Evolutionary conservation across 1,284 basidiomycete genomes (phyloP).

Genomic region (Paramarasmius palmivorus): DNA sequence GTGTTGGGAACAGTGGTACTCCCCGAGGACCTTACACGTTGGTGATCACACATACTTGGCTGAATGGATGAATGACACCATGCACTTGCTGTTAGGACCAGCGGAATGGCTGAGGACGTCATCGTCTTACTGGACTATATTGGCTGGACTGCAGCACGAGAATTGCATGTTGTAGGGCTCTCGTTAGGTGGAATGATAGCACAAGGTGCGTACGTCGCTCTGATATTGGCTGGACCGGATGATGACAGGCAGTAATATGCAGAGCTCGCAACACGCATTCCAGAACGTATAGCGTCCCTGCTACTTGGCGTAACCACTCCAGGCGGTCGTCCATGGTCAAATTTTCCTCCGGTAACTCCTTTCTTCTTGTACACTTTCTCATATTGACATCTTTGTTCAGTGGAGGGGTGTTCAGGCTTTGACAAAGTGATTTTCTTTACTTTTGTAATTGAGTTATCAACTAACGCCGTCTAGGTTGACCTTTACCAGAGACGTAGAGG

Average conservation of each 20-base stretch:
- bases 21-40: slow-evolving; percentile 73
- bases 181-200: slow-evolving; percentile 89
- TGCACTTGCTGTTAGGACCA: slow-evolving; percentile 48
- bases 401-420: slow-evolving; percentile 46
- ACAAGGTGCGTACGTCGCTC: slow-evolving; percentile 46
- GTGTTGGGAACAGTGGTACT: slow-evolving; percentile 76
- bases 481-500: slow-evolving; percentile 48
- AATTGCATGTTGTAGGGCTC: slow-evolving; percentile 75
- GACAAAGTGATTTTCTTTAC: slow-evolving; percentile 23
- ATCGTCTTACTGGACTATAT: slow-evolving; percentile 71
- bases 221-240: not conserved
- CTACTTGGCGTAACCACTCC: slow-evolving; percentile 72
- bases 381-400: slow-evolving; percentile 25
- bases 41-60: slow-evolving; percentile 17
- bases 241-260: not conserved
- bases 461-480: slow-evolving; percentile 33
- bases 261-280: slow-evolving; percentile 71
- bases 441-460: not conserved
- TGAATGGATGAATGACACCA: slow-evolving; percentile 21
- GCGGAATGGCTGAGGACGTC: slow-evolving; percentile 78
- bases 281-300: slow-evolving; percentile 67
- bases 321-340: slow-evolving; percentile 56
- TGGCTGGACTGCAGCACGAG: slow-evolving; percentile 61
- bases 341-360: slow-evolving; percentile 57
- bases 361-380: slow-evolving; percentile 1